phyloP scores from a whole-genome alignment of 805 yeast genomes.

The Myxozyma geophila region DNA sequence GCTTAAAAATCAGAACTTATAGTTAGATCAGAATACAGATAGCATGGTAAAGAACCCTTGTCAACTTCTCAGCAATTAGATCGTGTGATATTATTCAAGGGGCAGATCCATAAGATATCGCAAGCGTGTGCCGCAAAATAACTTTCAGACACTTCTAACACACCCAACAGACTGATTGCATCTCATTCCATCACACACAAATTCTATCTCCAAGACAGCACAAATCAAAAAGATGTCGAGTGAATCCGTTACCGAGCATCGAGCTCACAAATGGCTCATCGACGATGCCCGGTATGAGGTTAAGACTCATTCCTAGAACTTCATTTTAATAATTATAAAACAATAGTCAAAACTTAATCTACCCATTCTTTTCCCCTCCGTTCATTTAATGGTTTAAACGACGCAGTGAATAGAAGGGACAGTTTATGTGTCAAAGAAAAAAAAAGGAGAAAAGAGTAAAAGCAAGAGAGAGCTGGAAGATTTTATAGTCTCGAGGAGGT shows the following conservation, averaged over 20 bases:
- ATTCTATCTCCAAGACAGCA: background rate
- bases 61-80: no score
- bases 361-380: constrained; percentile 36
- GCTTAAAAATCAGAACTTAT: no score
- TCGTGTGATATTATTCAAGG: no score
- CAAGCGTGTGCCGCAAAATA: no score
- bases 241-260: constrained; percentile 22
- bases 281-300: constrained; percentile 27
- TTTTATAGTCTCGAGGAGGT: background rate
- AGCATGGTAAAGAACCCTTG: no score
- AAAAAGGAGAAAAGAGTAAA: constrained; percentile 10
- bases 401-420: constrained; percentile 35
- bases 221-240: constrained; percentile 2
- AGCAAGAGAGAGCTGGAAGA: background rate
- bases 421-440: constrained; percentile 18
- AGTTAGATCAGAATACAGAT: no score
- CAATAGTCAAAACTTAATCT: constrained; percentile 9
- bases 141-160: no score
- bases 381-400: constrained; percentile 20
- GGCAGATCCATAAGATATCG: no score
- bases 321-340: background rate
- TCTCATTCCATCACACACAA: background rate
- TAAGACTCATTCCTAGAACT: constrained; percentile 11
- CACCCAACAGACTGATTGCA: no score
- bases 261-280: background rate